Conservation (phyloP, 2,329 filamentous ascomycete species). For the Camptophora hylomeconis region DNA sequence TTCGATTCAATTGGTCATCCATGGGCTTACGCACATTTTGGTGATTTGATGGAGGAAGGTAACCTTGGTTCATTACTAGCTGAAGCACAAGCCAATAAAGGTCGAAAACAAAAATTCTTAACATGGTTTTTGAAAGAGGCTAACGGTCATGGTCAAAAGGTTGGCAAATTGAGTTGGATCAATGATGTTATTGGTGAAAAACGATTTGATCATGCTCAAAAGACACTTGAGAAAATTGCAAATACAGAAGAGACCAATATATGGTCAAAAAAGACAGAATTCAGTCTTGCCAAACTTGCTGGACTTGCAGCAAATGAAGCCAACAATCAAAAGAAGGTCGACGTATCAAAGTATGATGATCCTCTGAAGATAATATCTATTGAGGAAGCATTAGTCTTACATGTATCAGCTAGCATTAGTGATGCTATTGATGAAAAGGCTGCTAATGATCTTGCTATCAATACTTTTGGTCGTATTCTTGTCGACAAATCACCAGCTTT, state of each 20-base stretch:
- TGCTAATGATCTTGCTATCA: conserved; percentile 59
- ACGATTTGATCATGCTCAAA: conserved; percentile 60
- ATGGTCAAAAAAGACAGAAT: conserved; percentile 87
- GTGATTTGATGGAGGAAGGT: conserved; percentile 56
- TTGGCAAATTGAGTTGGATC: conserved; percentile 77
- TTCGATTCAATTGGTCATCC: conserved; percentile 37
- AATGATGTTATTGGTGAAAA: conserved; percentile 72
- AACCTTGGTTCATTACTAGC: conserved; percentile 55
- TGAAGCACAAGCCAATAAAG: conserved; percentile 38
- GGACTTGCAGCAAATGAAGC: conserved; percentile 50
- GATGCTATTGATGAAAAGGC: conserved; percentile 68
- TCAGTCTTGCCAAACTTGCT: conserved; percentile 77
- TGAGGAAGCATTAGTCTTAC: conserved; percentile 66
- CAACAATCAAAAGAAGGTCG: conserved; percentile 39
- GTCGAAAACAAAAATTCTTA: conserved; percentile 53
- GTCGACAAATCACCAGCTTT: conserved; percentile 51
- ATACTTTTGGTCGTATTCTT: conserved; percentile 44
- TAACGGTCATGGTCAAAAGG: conserved; percentile 39
- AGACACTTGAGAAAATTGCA: conserved; percentile 58
- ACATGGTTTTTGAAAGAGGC: conserved; percentile 66
- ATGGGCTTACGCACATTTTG: conserved; percentile 60
- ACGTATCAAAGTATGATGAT: conserved; percentile 9
- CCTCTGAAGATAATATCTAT: conserved; percentile 47
- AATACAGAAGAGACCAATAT: conserved; percentile 60
- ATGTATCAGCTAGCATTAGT: conserved; percentile 53